Conservation (phyloP, 768 basidiomycete genomes). For the Postia placenta region DNA sequence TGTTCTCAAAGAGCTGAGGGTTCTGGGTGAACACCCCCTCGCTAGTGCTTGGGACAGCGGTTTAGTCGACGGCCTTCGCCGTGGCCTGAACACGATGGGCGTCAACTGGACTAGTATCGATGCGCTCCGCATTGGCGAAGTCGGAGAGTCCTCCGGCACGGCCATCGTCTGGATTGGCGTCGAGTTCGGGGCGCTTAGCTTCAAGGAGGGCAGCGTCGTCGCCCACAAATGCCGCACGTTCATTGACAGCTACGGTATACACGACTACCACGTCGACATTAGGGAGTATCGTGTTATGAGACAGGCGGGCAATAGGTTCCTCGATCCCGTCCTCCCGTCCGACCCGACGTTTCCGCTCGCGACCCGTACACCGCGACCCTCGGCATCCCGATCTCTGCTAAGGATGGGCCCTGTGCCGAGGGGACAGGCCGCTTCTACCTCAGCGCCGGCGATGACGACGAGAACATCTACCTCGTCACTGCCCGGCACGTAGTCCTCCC, state of each 20-base stretch:
- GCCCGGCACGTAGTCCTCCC: constrained; percentile 6
- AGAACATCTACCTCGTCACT: constrained; percentile 5
- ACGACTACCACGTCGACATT: constrained; percentile 6
- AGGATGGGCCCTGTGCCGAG: background rate
- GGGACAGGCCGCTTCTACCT: constrained; percentile 7
- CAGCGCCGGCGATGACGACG: background rate
- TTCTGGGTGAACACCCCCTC: constrained; percentile 17
- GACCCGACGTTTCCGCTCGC: background rate
- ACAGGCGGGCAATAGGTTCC: background rate
- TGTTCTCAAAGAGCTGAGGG: constrained; percentile 17
- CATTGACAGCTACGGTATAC: constrained; percentile 1
- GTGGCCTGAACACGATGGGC: constrained; percentile 10
- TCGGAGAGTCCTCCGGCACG: constrained; percentile 1
- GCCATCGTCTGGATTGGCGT: constrained; percentile 5
- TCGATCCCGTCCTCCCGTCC: background rate
- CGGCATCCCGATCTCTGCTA: constrained; percentile 29
- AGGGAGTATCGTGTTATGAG: constrained; percentile 3
- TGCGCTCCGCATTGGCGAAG: constrained; percentile 15
- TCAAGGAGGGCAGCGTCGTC: no score
- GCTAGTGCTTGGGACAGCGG: constrained; percentile 16
- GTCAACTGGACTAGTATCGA: constrained; percentile 20
- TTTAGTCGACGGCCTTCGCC: constrained; percentile 13
- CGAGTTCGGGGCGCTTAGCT: background rate
- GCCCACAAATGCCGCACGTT: no score
- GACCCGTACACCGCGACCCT: constrained; percentile 31